Conservation (phyloP, 2,329 filamentous ascomycete species). For the Penicillium sp. region DNA sequence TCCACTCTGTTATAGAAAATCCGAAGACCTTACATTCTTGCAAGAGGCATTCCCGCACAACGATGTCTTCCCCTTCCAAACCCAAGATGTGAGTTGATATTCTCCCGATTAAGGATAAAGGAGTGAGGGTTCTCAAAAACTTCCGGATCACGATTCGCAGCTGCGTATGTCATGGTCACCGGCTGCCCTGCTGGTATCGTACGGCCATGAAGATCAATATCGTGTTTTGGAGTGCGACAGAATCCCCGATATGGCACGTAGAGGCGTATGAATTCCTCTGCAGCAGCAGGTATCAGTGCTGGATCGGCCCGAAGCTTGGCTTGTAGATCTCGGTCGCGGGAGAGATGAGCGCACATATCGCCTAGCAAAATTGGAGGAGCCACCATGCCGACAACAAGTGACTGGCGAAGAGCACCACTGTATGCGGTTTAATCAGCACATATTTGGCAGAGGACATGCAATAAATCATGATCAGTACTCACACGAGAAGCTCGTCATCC, state of each 20-base stretch:
- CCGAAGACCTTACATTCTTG: conserved; percentile 15
- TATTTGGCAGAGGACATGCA: neutral
- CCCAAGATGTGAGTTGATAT: conserved; percentile 21
- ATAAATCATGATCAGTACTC: neutral
- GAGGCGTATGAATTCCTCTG: conserved; percentile 20
- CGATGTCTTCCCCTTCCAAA: conserved; percentile 20
- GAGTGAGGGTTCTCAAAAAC: conserved; percentile 12
- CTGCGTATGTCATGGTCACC: conserved; percentile 22
- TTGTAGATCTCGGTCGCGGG: conserved; percentile 13
- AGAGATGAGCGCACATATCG: conserved; percentile 20
- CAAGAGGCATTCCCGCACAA: conserved; percentile 22
- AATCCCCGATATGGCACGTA: conserved; percentile 24
- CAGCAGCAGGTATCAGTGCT: conserved; percentile 15
- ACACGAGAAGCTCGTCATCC: conserved; percentile 6
- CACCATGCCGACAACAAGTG: conserved; percentile 23
- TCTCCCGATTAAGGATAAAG: conserved; percentile 15
- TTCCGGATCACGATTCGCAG: conserved; percentile 19
- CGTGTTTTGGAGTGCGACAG: conserved; percentile 14
- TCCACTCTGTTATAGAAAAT: neutral
- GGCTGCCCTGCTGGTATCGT: conserved; percentile 10
- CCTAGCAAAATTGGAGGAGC: conserved; percentile 20
- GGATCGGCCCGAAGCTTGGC: conserved; percentile 7
- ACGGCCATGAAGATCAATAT: conserved; percentile 12
- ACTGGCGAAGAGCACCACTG: conserved; percentile 18
- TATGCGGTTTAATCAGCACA: neutral